Conservation (phyloP, 257 asterid genomes). For the Nicotiana tomentosiformis region DNA sequence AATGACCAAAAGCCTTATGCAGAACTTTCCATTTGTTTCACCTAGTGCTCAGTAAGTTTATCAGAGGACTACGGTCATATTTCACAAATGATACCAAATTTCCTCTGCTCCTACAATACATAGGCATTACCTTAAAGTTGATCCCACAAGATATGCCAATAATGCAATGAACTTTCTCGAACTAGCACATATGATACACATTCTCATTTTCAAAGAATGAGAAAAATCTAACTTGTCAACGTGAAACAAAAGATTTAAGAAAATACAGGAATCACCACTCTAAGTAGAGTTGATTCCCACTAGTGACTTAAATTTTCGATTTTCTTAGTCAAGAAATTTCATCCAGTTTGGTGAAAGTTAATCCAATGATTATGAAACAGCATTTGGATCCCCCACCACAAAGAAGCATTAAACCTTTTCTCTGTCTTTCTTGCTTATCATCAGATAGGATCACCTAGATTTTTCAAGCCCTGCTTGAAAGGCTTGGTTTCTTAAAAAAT, state of each 20-base stretch:
- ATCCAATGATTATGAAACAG: neutral
- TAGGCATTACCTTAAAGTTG: neutral
- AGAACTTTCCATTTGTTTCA: neutral
- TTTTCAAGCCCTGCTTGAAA: neutral
- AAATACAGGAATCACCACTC: neutral
- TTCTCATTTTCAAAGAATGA: neutral
- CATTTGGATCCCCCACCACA: neutral
- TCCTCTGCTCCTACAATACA: neutral
- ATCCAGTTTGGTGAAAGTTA: neutral
- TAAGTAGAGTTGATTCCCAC: neutral
- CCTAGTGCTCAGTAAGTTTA: neutral
- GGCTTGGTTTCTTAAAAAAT: neutral
- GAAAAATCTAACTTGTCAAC: neutral
- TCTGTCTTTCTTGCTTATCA: neutral
- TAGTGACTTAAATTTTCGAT: neutral
- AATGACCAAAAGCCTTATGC: neutral
- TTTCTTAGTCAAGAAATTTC: conserved; percentile 1
- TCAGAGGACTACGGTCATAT: neutral
- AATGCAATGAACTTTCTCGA: neutral
- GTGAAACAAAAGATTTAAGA: neutral
- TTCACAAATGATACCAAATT: neutral
- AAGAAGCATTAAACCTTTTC: neutral
- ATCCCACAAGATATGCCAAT: neutral
- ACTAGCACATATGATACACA: neutral
- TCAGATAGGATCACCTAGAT: neutral